phyloP scores from a whole-genome alignment of 768 basidiomycete genomes.

The Suillus sp. region DNA sequence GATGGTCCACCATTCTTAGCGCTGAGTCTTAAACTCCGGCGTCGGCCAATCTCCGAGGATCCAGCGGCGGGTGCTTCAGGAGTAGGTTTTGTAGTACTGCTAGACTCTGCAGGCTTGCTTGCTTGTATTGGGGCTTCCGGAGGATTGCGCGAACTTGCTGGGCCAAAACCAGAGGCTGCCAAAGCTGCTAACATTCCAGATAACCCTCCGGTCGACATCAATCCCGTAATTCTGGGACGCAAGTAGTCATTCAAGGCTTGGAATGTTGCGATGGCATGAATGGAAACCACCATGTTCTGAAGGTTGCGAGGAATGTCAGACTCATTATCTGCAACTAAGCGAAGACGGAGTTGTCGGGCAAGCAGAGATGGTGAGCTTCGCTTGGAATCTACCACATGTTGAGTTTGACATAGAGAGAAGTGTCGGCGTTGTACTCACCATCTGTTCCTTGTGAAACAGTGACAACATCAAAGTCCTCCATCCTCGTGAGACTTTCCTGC shows the following conservation, averaged over 20 bases:
- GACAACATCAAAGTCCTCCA: conserved; percentile 95
- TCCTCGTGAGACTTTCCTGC: conserved; percentile 91
- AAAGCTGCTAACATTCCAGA: conserved; percentile 92
- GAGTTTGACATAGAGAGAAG: conserved; percentile 8
- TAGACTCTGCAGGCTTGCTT: conserved; percentile 18
- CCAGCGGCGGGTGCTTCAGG: conserved; percentile 32
- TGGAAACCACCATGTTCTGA: conserved; percentile 93
- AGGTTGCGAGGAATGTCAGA: conserved; percentile 84
- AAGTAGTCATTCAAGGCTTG: conserved; percentile 97
- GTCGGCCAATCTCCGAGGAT: conserved; percentile 51
- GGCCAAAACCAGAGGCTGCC: conserved; percentile 71
- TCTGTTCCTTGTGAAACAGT: conserved; percentile 84
- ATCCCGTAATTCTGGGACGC: conserved; percentile 82
- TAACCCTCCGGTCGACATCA: conserved; percentile 63
- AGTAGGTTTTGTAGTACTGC: conserved; percentile 32
- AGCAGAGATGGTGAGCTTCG: conserved; percentile 88
- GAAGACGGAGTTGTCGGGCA: conserved; percentile 89
- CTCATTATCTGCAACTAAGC: conserved; percentile 86
- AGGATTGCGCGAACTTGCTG: conserved; percentile 42
- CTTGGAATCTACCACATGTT: conserved; percentile 67
- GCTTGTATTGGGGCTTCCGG: conserved; percentile 36
- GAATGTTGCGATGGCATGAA: conserved; percentile 98
- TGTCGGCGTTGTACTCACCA: conserved; percentile 47
- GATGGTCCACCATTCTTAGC: conserved; percentile 54
- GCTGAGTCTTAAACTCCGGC: conserved; percentile 83